Evolutionary conservation across 1,284 basidiomycete species (phyloP).

Genomic region (Veloporphyrellus conicus): DNA sequence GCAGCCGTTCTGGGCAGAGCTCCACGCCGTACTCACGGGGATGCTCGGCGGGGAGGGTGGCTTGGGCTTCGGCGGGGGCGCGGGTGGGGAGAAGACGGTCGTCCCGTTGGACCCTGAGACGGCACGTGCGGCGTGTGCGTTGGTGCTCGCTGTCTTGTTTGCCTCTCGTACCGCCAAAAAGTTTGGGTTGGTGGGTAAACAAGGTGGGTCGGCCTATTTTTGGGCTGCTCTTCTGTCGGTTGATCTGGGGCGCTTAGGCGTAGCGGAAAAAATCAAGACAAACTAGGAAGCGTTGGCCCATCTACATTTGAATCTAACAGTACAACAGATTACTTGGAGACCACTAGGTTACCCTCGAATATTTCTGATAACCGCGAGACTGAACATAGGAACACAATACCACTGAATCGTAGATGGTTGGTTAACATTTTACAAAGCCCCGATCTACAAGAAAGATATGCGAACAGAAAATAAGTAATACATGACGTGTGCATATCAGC

Average conservation of each 20-base stretch:
- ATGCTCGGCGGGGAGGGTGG: constrained; percentile 32
- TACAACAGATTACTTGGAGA: background rate
- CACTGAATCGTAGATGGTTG: constrained; percentile 4
- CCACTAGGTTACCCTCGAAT: background rate
- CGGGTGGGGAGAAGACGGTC: constrained; percentile 19
- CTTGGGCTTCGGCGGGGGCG: no score
- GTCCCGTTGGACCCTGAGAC: constrained; percentile 54
- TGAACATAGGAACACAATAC: constrained; percentile 6
- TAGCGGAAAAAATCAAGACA: constrained; percentile 28
- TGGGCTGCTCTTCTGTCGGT: background rate
- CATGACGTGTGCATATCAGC: background rate
- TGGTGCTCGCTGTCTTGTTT: constrained; percentile 57
- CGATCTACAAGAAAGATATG: background rate
- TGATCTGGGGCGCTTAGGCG: constrained; percentile 1
- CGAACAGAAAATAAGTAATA: background rate
- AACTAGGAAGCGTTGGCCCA: constrained; percentile 12
- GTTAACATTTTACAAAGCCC: background rate
- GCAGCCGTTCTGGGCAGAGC: constrained; percentile 70
- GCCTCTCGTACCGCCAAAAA: constrained; percentile 53
- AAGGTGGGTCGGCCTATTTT: constrained; percentile 10
- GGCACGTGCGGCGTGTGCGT: constrained; percentile 63
- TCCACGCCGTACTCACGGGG: constrained; percentile 46
- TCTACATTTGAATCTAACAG: background rate
- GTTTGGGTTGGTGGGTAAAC: constrained; percentile 37
- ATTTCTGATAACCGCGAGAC: constrained; percentile 1